These are phyloP conservation scores for Chaetomiaceae sp. DNA, from an alignment of 2,329 filamentous ascomycete species.

Conservation along the genomic window DNA sequence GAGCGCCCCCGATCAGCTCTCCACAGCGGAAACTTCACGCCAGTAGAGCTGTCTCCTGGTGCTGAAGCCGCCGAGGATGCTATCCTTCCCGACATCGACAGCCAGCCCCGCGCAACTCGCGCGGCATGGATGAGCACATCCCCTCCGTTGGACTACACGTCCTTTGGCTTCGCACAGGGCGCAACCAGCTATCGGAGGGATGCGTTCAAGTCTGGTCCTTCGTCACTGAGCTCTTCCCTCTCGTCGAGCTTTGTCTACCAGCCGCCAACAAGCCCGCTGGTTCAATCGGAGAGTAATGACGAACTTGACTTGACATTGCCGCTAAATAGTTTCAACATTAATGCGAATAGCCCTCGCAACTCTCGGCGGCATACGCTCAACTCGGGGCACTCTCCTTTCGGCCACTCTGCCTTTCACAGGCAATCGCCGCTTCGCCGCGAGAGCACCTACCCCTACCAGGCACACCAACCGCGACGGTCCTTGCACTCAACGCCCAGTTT, in stretches of 20 bases:
- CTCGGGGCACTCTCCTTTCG: slow-evolving; percentile 46
- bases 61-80: slow-evolving; percentile 22
- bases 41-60: slow-evolving; percentile 33
- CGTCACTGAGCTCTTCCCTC: slow-evolving; percentile 66
- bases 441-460: slow-evolving; percentile 62
- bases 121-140: slow-evolving; percentile 52
- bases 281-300: slow-evolving; percentile 81
- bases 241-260: slow-evolving; percentile 79
- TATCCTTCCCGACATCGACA: slow-evolving; percentile 2
- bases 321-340: slow-evolving; percentile 48
- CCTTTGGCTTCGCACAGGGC: slow-evolving; percentile 42
- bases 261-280: slow-evolving; percentile 85
- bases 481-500: slow-evolving; percentile 57
- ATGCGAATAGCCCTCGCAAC: slow-evolving; percentile 35
- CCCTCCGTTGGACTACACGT: slow-evolving; percentile 48
- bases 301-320: slow-evolving; percentile 62
- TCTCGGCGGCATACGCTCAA: slow-evolving; percentile 68
- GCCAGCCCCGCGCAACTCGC: slow-evolving; percentile 18
- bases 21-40: slow-evolving; percentile 64
- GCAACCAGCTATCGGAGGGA: slow-evolving; percentile 33
- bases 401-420: slow-evolving; percentile 22
- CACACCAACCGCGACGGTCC: slow-evolving; percentile 73
- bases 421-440: slow-evolving; percentile 53
- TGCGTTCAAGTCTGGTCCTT: slow-evolving; percentile 43
- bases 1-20: slow-evolving; percentile 76